These are phyloP conservation scores for Chaetothyriales sp. DNA, from an alignment of 2,329 filamentous ascomycete species.

Conservation along the genomic window DNA sequence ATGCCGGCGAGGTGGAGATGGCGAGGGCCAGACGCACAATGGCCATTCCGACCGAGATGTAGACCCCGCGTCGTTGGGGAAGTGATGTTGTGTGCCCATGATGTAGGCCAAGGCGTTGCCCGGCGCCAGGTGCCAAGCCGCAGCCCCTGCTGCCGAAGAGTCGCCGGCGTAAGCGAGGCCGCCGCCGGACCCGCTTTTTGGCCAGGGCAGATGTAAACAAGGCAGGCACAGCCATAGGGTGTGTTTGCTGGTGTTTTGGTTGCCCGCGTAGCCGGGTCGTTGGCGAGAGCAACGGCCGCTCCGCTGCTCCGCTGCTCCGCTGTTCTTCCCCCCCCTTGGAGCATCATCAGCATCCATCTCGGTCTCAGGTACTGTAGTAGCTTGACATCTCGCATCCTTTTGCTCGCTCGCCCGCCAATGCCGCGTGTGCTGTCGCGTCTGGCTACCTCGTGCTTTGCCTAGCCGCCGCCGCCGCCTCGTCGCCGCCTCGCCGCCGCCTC, in stretches of 20 bases:
- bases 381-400: neutral
- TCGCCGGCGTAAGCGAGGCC: too few relatives aligned
- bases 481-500: neutral
- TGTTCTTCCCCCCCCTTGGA: neutral
- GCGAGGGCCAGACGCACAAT: neutral
- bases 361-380: neutral
- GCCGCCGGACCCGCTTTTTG: neutral
- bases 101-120: neutral
- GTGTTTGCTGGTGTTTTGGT: neutral
- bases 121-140: too few relatives aligned
- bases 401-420: neutral
- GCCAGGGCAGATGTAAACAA: neutral
- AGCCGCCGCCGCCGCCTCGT: neutral
- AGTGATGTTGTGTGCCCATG: neutral
- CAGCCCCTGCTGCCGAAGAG: too few relatives aligned
- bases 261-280: neutral
- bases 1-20: neutral
- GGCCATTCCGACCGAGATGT: neutral
- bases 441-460: neutral
- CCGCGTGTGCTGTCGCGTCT: neutral
- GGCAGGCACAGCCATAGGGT: neutral
- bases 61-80: neutral
- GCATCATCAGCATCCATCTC: neutral
- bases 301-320: neutral
- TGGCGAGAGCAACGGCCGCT: neutral